phyloP scores from a whole-genome alignment of 176 grass and related monocot genomes.

The Bolboschoenus planiculmis region DNA sequence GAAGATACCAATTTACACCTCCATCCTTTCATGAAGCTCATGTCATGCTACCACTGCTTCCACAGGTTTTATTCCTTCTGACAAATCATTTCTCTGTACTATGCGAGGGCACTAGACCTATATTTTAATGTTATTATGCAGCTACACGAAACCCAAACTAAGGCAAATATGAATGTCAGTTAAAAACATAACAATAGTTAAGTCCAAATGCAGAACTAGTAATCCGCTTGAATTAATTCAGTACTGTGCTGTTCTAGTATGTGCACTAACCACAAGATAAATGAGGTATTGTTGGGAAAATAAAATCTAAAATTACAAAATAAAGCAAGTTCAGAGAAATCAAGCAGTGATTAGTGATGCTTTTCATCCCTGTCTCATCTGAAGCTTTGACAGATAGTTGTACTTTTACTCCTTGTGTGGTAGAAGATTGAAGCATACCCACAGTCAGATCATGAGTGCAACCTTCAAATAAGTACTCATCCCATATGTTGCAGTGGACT shows the following conservation, averaged over 20 bases:
- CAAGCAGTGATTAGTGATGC: background rate
- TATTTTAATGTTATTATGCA: background rate
- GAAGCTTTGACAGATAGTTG: background rate
- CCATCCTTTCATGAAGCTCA: slow-evolving; percentile 89
- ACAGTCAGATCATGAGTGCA: background rate
- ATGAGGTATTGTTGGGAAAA: background rate
- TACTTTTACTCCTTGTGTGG: background rate
- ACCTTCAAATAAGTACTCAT: background rate
- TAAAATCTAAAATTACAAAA: background rate
- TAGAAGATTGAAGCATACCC: background rate
- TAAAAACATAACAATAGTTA: background rate
- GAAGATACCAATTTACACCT: slow-evolving; percentile 41
- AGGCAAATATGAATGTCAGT: background rate
- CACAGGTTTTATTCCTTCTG: slow-evolving; percentile 51
- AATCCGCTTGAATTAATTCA: background rate
- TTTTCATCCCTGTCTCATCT: background rate
- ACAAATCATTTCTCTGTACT: background rate
- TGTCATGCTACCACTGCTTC: slow-evolving; percentile 98
- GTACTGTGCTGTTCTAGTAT: background rate
- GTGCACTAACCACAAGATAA: background rate
- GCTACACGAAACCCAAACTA: background rate
- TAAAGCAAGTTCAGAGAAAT: background rate
- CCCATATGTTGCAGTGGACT: background rate
- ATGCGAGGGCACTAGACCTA: background rate
- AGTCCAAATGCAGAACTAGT: background rate